These are phyloP conservation scores for Schizopora paradoxa DNA, from an alignment of 1,284 basidiomycete species.

Conservation along the genomic window DNA sequence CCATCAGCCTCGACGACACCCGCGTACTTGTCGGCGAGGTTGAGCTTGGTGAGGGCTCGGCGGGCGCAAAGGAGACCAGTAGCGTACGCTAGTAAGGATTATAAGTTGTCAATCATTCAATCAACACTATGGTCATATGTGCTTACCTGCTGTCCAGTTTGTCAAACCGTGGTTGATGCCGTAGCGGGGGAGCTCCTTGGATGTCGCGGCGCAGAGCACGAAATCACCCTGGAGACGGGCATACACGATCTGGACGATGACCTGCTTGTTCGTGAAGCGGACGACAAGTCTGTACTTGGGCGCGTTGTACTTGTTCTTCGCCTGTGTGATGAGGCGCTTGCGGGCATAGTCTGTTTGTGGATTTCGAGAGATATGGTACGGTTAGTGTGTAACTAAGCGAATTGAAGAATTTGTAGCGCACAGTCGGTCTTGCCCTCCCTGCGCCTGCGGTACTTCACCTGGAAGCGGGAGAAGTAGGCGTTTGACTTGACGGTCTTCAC, in stretches of 20 bases:
- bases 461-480: conserved; percentile 97
- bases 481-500: conserved; percentile 84
- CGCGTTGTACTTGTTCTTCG: conserved; percentile 99
- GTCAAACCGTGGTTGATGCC: conserved; percentile 98
- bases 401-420: conserved; percentile 33
- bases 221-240: conserved; percentile 98
- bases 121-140: background rate
- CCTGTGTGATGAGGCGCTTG: conserved; percentile 93
- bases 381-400: background rate
- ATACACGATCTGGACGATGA: conserved; percentile 92
- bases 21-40: conserved; percentile 97
- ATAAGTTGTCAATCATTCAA: conserved; percentile 3
- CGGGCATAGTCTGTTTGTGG: conserved; percentile 81
- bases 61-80: conserved; percentile 95
- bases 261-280: conserved; percentile 92
- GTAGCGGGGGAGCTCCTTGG: conserved; percentile 91
- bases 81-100: conserved; percentile 71
- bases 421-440: conserved; percentile 99
- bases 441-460: conserved; percentile 93
- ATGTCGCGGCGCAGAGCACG: conserved; percentile 82
- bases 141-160: conserved; percentile 92
- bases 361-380: conserved; percentile 1
- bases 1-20: conserved; percentile 94
- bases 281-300: conserved; percentile 99
- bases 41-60: conserved; percentile 92